Base-by-base conservation (phyloP, 192 early-diverging fungal genomes). In the Coemansia sp. region DNA sequence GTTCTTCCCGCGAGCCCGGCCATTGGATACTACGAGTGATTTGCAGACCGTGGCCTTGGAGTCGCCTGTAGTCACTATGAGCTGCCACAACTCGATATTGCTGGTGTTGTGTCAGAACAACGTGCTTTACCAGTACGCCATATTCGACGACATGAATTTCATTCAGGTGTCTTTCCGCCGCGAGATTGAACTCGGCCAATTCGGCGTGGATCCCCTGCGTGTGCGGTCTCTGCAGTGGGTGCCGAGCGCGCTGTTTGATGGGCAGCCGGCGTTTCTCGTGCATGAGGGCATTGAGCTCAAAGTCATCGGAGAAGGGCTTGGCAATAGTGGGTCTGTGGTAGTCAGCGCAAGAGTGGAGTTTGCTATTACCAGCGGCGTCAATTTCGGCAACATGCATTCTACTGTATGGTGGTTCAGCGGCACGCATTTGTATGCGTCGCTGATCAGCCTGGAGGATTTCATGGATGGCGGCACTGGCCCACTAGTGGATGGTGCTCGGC, bases 321-420 rank as follows among this genome's bases (percentile, higher is more conserved):
- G 31, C 9, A 39, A 32, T 17, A 42, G 42, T 12, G 58, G 59
- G 4, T 55, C 51, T n/a, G 44, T 48, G 50, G 64, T 61, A 29
- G 45, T 70, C 31, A 70, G 68, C 53, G 64, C 12, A 2, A 46
- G 69, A 3, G 76, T 44, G 7, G 80, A 83, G 70, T 11, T 68
- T 17, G 46, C 61, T 11, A 63, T 78, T 12, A 75, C 63, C 61
- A 75, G 73, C 67, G 76, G 69, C 53, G 80, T 83, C 29, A 78
- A 83, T 64, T 75, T 83, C 60, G 80, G 80, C 73, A 75, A 74
- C 60, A 78, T 83, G 80, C 80, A 83, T 34, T 83, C 80, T 59
- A 69, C 68, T 11, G 73, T 83, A 25, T 83, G 80, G 80, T 83
- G 80, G 80, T 78, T 78, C 32, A 48, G 50, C 67, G 80, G 76